A percentile compares a stretch with the other conserved stretches of the same genome.
Evolutionary conservation across 2,329 filamentous ascomycete species (phyloP).

Genomic region (Bipolaris cookei): DNA sequence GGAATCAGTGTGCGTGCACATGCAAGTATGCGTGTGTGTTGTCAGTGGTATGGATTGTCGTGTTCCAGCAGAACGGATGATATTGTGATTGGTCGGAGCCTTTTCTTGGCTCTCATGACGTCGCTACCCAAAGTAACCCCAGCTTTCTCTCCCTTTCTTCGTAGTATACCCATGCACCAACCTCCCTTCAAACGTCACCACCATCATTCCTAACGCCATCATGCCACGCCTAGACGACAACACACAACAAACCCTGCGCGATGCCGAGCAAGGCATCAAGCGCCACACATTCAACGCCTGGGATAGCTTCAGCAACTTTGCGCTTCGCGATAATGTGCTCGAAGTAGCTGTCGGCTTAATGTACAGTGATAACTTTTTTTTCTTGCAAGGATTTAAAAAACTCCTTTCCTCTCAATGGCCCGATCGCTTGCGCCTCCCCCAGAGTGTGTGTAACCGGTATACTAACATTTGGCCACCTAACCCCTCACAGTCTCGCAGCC

Average conservation of each 20-base stretch:
- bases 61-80: background rate
- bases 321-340: constrained; percentile 75
- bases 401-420: background rate
- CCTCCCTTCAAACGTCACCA: background rate
- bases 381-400: background rate
- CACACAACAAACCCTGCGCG: constrained; percentile 54
- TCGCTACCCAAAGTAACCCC: background rate
- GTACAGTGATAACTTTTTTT: constrained; percentile 50
- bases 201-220: background rate
- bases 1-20: background rate
- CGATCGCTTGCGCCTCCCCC: no score
- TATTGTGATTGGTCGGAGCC: background rate
- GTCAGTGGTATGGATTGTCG: background rate
- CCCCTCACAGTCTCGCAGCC: constrained; percentile 63
- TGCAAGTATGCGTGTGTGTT: background rate
- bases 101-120: constrained; percentile 7
- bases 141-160: background rate
- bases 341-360: constrained; percentile 79
- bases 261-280: constrained; percentile 53
- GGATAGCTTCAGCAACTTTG: constrained; percentile 73
- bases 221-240: constrained; percentile 44
- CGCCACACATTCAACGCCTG: constrained; percentile 59
- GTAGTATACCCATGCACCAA: background rate
- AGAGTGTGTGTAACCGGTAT: background rate
- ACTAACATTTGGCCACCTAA: background rate